Conservation (phyloP, 805 yeast genomes). For the Candida argentea region DNA sequence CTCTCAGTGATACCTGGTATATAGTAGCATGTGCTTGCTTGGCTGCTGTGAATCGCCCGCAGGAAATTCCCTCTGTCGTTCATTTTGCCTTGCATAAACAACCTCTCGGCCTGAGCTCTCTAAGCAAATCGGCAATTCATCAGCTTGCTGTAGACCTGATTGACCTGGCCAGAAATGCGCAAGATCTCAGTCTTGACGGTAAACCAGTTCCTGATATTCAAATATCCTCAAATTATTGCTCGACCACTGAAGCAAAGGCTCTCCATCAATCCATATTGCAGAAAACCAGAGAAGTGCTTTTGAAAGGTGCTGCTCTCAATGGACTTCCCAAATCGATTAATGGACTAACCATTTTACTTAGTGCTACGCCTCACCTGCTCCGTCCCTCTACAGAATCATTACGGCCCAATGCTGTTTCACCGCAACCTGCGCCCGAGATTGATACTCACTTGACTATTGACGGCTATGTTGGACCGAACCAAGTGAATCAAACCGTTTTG, state of each 20-base stretch:
- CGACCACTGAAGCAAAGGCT: conserved; percentile 22
- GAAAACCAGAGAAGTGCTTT: conserved; percentile 63
- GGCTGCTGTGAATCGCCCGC: conserved; percentile 73
- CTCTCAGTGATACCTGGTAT: conserved; percentile 57
- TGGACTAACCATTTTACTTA: conserved; percentile 53
- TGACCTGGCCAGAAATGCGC: conserved; percentile 25
- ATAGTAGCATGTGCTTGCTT: conserved; percentile 71
- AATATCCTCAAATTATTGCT: conserved; percentile 25
- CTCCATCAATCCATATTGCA: conserved; percentile 36
- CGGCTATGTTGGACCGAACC: conserved; percentile 27
- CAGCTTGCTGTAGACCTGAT: conserved; percentile 32
- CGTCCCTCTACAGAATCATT: conserved; percentile 15
- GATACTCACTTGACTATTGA: conserved; percentile 20
- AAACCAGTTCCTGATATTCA: conserved; percentile 31
- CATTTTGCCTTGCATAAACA: conserved; percentile 52
- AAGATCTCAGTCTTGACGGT: conserved; percentile 31
- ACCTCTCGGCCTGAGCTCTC: conserved; percentile 21
- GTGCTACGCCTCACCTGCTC: conserved; percentile 48
- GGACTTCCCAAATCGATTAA: conserved; percentile 86
- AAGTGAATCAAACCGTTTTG: conserved; percentile 15
- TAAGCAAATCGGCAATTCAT: conserved; percentile 24
- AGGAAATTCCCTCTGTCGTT: conserved; percentile 66
- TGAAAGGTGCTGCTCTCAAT: conserved; percentile 68
- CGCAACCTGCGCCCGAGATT: conserved; percentile 28
- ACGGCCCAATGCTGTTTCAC: conserved; percentile 18